Percentiles rank a stretch among this genome's conserved stretches.
These are phyloP conservation scores for Carallia brachiata DNA, from an alignment of 345 rosid species.

Conservation along the genomic window DNA sequence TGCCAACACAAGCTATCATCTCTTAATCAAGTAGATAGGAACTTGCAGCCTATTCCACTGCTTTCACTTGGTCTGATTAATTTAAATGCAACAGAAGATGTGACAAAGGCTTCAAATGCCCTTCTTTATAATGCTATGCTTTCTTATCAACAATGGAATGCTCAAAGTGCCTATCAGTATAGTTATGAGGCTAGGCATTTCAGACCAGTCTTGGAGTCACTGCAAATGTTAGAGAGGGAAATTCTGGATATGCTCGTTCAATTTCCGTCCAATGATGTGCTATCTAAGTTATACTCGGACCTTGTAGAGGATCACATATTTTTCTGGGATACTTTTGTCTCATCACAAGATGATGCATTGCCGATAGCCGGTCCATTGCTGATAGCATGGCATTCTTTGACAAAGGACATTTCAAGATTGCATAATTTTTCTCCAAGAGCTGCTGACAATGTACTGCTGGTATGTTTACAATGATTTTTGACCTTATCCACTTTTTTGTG, in stretches of 20 bases:
- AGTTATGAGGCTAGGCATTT: constrained; percentile 33
- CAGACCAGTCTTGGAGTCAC: constrained; percentile 52
- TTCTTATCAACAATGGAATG: constrained; percentile 68
- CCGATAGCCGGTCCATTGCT: constrained; percentile 41
- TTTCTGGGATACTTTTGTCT: constrained; percentile 61
- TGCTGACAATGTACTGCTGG: constrained; percentile 47
- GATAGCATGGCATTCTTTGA: constrained; percentile 62
- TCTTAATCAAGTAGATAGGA: constrained; percentile 32
- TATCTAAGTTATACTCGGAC: constrained; percentile 44
- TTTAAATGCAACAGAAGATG: constrained; percentile 35
- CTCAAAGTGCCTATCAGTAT: constrained; percentile 45
- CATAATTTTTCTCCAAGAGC: constrained; percentile 45
- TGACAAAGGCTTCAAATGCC: constrained; percentile 24
- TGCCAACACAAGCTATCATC: constrained; percentile 46
- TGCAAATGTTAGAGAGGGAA: constrained; percentile 55
- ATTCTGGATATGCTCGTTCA: constrained; percentile 50
- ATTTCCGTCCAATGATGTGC: constrained; percentile 45
- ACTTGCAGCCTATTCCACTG: constrained; percentile 50
- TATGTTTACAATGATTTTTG: constrained; percentile 33
- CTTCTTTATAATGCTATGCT: constrained; percentile 53
- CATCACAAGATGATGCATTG: constrained; percentile 45
- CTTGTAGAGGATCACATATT: constrained; percentile 65
- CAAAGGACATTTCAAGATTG: constrained; percentile 59
- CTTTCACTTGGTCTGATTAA: constrained; percentile 64
- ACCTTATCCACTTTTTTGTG: constrained; percentile 1